phyloP scores from a whole-genome alignment of 1,139 yeast genomes.

The Diutina catenulata region DNA sequence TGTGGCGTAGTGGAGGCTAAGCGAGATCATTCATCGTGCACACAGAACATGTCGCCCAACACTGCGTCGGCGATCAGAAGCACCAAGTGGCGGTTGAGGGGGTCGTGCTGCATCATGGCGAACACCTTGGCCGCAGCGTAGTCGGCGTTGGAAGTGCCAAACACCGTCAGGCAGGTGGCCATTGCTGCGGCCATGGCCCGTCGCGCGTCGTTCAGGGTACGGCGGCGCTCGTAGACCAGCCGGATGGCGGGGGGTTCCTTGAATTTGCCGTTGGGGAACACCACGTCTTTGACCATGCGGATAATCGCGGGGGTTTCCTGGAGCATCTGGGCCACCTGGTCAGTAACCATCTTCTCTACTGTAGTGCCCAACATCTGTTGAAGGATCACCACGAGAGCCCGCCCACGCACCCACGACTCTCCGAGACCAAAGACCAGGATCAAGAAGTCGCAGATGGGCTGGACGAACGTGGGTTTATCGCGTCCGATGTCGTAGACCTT shows the following conservation, averaged over 20 bases:
- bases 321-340: constrained; percentile 20
- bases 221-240: constrained; percentile 37
- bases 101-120: constrained; percentile 63
- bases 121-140: constrained; percentile 52
- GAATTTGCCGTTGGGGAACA: constrained; percentile 62
- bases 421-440: constrained; percentile 60
- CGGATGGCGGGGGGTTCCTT: constrained; percentile 33
- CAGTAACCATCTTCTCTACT: constrained; percentile 58
- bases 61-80: constrained; percentile 45
- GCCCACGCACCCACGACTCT: constrained; percentile 70
- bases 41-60: constrained; percentile 25
- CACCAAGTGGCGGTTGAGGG: constrained; percentile 52
- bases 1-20: too few relatives aligned
- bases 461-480: constrained; percentile 39
- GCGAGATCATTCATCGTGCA: too few relatives aligned
- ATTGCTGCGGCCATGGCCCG: constrained; percentile 9
- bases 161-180: constrained; percentile 62
- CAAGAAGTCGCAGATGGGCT: constrained; percentile 72
- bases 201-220: constrained; percentile 48
- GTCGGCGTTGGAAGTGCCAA: constrained; percentile 56
- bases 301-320: constrained; percentile 39
- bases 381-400: constrained; percentile 68
- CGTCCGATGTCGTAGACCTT: not conserved
- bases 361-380: constrained; percentile 87
- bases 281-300: constrained; percentile 32